Percentiles rank a stretch among this genome's conserved stretches.
Evolutionary conservation across 2,329 filamentous ascomycete genomes (phyloP).

Genomic region (Fusarium coffeatum): DNA sequence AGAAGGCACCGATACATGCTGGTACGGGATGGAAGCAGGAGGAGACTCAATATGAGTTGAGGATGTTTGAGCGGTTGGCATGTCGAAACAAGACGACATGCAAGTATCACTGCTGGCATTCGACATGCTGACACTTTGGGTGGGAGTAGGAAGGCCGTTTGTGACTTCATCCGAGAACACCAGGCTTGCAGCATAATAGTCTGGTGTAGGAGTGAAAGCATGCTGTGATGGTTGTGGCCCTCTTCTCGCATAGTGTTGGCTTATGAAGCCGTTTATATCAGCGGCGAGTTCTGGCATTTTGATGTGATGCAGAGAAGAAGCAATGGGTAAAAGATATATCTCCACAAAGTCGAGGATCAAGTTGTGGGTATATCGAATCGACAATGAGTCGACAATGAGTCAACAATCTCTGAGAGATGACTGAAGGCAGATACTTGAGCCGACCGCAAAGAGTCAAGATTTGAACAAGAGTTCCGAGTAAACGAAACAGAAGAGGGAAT

Average conservation of each 20-base stretch:
- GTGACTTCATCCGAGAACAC: slow-evolving; percentile 23
- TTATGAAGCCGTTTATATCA: slow-evolving; percentile 34
- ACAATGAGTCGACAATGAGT: not conserved
- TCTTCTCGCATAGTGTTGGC: slow-evolving; percentile 24
- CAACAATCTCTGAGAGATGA: not conserved
- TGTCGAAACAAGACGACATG: slow-evolving; percentile 27
- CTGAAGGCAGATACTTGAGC: not conserved
- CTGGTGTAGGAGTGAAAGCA: not conserved
- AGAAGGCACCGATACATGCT: slow-evolving; percentile 4
- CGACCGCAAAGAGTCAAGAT: not conserved
- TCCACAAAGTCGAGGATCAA: not conserved
- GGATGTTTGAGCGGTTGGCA: not conserved
- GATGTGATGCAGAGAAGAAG: not conserved
- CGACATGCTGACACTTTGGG: slow-evolving; percentile 23
- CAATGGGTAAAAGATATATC: not conserved
- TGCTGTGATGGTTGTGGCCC: slow-evolving; percentile 4
- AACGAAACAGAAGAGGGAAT: not conserved
- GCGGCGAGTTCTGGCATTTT: slow-evolving; percentile 23
- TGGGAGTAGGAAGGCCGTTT: not conserved
- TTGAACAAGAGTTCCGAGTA: not conserved
- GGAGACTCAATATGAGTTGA: slow-evolving; percentile 43
- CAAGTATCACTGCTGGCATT: slow-evolving; percentile 24
- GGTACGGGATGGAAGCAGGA: slow-evolving; percentile 21
- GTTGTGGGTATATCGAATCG: not conserved
- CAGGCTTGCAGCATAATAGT: slow-evolving; percentile 26